Percentiles rank a stretch among this genome's conserved stretches.
phyloP scores from a whole-genome alignment of 805 yeast species.

The Cyberlindnera mycetangii region DNA sequence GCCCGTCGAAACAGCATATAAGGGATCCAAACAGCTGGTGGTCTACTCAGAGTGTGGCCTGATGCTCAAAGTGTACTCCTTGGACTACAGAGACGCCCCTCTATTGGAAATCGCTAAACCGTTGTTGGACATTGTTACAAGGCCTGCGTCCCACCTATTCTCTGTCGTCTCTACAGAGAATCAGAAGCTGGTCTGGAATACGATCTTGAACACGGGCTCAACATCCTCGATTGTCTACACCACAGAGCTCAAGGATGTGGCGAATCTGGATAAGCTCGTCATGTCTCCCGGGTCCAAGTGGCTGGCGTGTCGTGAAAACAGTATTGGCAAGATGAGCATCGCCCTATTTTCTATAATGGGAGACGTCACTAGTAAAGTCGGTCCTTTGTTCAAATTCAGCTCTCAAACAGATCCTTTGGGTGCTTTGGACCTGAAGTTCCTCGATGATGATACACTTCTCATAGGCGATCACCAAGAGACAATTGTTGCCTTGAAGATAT shows the following conservation, averaged over 20 bases:
- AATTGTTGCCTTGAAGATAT: slow-evolving; percentile 6
- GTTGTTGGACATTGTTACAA: slow-evolving; percentile 3
- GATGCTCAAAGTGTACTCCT: slow-evolving; percentile 14
- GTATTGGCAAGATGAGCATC: slow-evolving; percentile 5
- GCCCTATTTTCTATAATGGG: slow-evolving; percentile 15
- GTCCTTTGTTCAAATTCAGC: slow-evolving; percentile 9
- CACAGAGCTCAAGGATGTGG: slow-evolving; percentile 6
- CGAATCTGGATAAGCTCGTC: background rate
- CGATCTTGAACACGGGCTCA: slow-evolving; percentile 9
- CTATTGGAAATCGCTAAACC: slow-evolving; percentile 18
- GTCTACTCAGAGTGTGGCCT: slow-evolving; percentile 14
- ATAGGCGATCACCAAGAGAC: slow-evolving; percentile 19
- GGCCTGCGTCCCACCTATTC: slow-evolving; percentile 2
- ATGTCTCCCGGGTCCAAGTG: slow-evolving; percentile 15
- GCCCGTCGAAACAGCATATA: slow-evolving; percentile 19
- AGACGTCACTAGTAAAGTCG: slow-evolving; percentile 1
- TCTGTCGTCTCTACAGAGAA: slow-evolving; percentile 1
- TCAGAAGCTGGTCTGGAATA: background rate
- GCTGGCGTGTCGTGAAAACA: slow-evolving; percentile 12
- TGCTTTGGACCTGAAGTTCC: slow-evolving; percentile 5
- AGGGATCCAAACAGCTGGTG: slow-evolving; percentile 17
- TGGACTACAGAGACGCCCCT: slow-evolving; percentile 10
- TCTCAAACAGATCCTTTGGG: slow-evolving; percentile 15
- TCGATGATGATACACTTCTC: slow-evolving; percentile 14
- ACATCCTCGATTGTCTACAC: slow-evolving; percentile 2